phyloP scores from a whole-genome alignment of 306 rosid genomes.

The Prunus mume region DNA sequence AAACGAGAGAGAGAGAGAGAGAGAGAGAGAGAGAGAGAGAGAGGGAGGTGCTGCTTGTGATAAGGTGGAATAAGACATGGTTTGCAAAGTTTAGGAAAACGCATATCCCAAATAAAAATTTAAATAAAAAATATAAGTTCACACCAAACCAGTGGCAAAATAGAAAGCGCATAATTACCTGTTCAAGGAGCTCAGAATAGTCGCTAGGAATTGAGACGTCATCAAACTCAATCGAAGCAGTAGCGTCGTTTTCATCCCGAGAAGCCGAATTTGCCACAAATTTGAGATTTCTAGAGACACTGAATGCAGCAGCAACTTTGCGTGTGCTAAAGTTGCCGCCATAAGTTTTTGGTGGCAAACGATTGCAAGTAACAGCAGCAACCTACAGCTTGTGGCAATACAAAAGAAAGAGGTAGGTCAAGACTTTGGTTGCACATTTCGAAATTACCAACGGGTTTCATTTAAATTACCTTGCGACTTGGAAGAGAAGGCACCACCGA shows the following conservation, averaged over 20 bases:
- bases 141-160: neutral
- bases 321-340: constrained; percentile 21
- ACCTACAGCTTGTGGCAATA: constrained; percentile 17
- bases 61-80: neutral
- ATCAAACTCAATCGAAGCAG: constrained; percentile 42
- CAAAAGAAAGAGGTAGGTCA: too few relatives aligned
- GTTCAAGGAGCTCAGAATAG: constrained; percentile 79
- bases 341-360: constrained; percentile 20
- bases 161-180: constrained; percentile 37
- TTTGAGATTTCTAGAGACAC: constrained; percentile 22
- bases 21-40: neutral
- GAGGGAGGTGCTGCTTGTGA: neutral
- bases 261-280: constrained; percentile 37
- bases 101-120: neutral
- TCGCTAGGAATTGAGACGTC: constrained; percentile 61
- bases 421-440: too few relatives aligned
- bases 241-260: constrained; percentile 9
- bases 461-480: too few relatives aligned
- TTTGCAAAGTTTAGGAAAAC: too few relatives aligned
- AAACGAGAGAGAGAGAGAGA: neutral
- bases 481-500: too few relatives aligned
- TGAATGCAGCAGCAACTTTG: constrained; percentile 14
- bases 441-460: too few relatives aligned
- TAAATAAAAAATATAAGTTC: neutral
- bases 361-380: constrained; percentile 20